phyloP scores from a whole-genome alignment of 352 stramenopile genomes.

The Achlya hypogyna region DNA sequence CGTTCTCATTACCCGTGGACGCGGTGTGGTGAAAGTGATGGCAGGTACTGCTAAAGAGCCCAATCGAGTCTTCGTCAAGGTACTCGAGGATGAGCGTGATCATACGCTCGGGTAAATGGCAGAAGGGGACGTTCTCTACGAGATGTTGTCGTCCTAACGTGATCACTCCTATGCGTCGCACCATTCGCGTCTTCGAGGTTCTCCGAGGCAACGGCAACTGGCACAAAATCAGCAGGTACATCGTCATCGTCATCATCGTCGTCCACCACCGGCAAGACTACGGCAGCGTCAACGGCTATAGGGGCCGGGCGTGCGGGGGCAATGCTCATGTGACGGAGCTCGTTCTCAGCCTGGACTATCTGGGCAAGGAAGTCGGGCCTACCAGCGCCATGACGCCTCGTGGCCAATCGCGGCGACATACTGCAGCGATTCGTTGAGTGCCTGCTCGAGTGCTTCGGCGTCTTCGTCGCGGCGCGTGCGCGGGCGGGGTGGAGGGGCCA shows the following conservation, averaged over 20 bases:
- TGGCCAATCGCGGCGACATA: conserved; percentile 43
- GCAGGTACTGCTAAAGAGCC: conserved; percentile 39
- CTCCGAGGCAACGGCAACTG: conserved; percentile 5
- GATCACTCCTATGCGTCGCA: conserved; percentile 18
- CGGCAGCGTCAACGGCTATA: background rate
- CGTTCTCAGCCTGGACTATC: conserved; percentile 53
- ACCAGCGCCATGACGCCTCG: background rate
- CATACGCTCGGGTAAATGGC: conserved; percentile 52
- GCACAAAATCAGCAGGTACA: conserved; percentile 20
- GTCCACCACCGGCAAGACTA: background rate
- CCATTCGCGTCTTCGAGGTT: conserved; percentile 15
- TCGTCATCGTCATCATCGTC: conserved; percentile 17
- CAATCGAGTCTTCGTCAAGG: conserved; percentile 68
- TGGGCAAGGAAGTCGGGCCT: conserved; percentile 61
- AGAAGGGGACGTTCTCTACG: background rate
- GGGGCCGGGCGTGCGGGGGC: background rate
- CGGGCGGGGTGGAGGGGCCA: background rate
- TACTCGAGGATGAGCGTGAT: conserved; percentile 58
- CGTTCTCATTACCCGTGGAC: background rate
- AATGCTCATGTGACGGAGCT: background rate
- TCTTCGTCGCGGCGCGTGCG: conserved; percentile 39
- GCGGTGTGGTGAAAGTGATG: conserved; percentile 35
- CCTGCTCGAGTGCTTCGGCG: conserved; percentile 56
- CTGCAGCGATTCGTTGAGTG: conserved; percentile 50
- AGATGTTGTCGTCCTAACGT: conserved; percentile 5